A percentile compares a stretch with the other conserved stretches of the same genome.
phyloP scores from a whole-genome alignment of 2,329 filamentous ascomycete genomes.

The Stachybotrys chlorohalonatus region DNA sequence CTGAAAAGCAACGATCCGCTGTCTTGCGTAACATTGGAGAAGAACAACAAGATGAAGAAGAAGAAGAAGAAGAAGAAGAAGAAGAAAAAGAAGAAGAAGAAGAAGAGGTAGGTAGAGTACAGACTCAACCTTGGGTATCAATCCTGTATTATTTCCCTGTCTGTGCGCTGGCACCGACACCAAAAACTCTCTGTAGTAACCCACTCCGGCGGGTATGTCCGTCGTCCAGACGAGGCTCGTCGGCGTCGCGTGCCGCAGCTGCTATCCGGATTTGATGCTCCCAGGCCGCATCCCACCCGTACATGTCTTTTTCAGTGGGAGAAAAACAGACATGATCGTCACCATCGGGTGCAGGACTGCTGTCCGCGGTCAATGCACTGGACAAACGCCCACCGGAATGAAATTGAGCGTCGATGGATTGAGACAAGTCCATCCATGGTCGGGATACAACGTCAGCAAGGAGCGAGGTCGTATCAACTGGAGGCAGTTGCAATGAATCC shows the following conservation, averaged over 20 bases:
- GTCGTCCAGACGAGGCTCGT: conserved; percentile 10
- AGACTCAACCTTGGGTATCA: neutral
- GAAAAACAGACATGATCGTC: neutral
- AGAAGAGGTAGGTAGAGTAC: conserved; percentile 1
- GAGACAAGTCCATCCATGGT: neutral
- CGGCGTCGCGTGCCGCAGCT: conserved; percentile 5
- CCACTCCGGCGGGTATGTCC: conserved; percentile 13
- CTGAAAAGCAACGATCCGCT: neutral
- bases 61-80: neutral
- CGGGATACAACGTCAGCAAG: neutral
- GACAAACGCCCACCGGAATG: neutral
- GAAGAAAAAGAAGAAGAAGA: neutral
- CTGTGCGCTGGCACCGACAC: conserved; percentile 11
- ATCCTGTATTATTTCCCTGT: conserved; percentile 1
- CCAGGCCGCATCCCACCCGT: conserved; percentile 45
- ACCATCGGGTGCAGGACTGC: neutral
- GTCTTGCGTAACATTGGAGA: neutral
- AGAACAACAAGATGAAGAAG: neutral
- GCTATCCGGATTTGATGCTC: conserved; percentile 7
- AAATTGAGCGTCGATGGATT: neutral
- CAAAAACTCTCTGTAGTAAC: conserved; percentile 14
- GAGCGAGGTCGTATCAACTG: neutral
- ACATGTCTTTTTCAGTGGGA: conserved; percentile 25
- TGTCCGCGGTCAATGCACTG: neutral
- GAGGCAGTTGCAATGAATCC: neutral